Base-by-base conservation (phyloP, 2,329 filamentous ascomycete species). In the Dothideomycetes sp. region DNA sequence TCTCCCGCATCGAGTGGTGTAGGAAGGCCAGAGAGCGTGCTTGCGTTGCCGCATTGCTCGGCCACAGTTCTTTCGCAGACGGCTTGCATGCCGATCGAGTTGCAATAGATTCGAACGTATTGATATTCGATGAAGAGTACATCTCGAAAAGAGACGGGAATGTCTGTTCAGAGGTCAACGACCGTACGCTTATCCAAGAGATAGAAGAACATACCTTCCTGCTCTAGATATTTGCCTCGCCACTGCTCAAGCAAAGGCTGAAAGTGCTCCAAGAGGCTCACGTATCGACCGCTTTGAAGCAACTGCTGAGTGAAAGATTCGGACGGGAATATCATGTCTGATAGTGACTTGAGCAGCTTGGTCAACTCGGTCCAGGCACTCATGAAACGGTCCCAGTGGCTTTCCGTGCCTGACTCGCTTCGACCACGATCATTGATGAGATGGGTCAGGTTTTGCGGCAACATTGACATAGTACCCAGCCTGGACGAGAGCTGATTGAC, bases 51-150 rank as follows among this genome's bases (percentile, higher is more conserved):
- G 31, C 56, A 55, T 4, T 57, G 54, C 34, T 61, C 56, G 27
- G 57, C 55, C 4, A 70, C 55, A 1, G 64, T 66, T n/a, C 70
- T 66, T 43, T 75, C 71, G 3, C 74, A 69, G 3, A 75, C 66
- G 2, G 72, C 72, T 51, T 75, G 72, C 54, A 75, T 69, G 3
- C 70, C 70, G 4, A 75, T 61, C 0, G 62, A 65, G 34, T 67
- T 67, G 30, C 61, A 62, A 38, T 64, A 66, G 12, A 64, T 60
- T 2, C 61, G 51, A 2, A 63, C 56, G 35, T 64, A 64, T 22
- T 65, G 59, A 34, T 63, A 75, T 43, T 75, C 72, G 12, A 75
- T 72, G 11, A 65, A 65, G 0, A 75, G 57, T 44, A 69, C 66
- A 31, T 69, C 65, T 37, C 65, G 65, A 10, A 69, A 45, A 1